These are phyloP conservation scores for Clavulina sp. DNA, from an alignment of 768 basidiomycete species.

Conservation along the genomic window DNA sequence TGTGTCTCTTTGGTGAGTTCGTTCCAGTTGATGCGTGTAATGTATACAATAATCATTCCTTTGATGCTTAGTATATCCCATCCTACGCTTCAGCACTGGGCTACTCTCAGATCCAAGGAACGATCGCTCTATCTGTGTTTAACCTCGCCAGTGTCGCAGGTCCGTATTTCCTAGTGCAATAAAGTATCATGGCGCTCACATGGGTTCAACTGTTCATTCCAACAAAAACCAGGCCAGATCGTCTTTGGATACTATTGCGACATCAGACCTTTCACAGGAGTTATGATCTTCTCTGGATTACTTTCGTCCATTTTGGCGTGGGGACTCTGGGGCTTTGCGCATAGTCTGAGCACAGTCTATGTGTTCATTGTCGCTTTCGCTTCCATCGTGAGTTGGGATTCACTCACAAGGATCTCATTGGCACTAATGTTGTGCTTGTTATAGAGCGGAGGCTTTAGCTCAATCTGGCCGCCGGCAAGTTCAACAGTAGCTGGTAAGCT, in stretches of 20 bases:
- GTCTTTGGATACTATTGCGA: conserved; percentile 3
- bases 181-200: not conserved
- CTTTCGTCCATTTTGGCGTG: conserved; percentile 1
- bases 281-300: conserved; percentile 2
- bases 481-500: conserved; percentile 1
- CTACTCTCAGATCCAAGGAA: not conserved
- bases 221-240: conserved; percentile 7
- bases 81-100: conserved; percentile 2
- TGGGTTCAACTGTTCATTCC: not conserved
- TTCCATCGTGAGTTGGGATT: not conserved
- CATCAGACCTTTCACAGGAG: not conserved
- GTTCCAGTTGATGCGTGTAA: too few species aligned
- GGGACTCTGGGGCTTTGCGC: conserved; percentile 4
- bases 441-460: conserved; percentile 5
- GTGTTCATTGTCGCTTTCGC: conserved; percentile 4
- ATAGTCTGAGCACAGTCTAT: not conserved
- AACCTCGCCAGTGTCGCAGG: conserved; percentile 5
- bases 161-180: not conserved
- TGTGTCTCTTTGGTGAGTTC: too few species aligned
- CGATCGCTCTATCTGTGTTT: conserved; percentile 4
- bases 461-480: conserved; percentile 3
- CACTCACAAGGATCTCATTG: not conserved
- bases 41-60: too few species aligned
- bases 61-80: conserved; percentile 6
- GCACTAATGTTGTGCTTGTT: not conserved